phyloP scores from a whole-genome alignment of 2,329 filamentous ascomycete genomes.

The Penicillium sp. region DNA sequence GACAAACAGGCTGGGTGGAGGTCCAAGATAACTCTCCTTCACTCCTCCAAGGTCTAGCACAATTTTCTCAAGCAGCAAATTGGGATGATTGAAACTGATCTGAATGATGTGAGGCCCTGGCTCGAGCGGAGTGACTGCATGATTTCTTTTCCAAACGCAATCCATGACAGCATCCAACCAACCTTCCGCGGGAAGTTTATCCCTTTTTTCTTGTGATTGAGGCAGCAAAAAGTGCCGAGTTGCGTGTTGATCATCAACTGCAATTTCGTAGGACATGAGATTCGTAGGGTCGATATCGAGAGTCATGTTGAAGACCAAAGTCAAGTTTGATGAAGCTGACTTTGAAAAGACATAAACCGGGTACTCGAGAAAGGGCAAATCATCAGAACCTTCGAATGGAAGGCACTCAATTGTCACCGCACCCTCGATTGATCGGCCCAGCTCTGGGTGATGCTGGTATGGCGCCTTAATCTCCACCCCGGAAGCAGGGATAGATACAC shows the following conservation, averaged over 20 bases:
- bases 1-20: constrained; percentile 38
- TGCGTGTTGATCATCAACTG: constrained; percentile 44
- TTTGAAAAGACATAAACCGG: constrained; percentile 63
- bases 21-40: constrained; percentile 57
- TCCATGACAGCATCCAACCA: constrained; percentile 18
- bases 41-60: constrained; percentile 60
- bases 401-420: constrained; percentile 3
- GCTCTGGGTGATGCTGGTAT: constrained; percentile 16
- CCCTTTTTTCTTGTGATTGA: constrained; percentile 4
- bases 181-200: constrained; percentile 15
- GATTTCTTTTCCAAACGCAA: constrained; percentile 17
- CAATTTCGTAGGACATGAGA: constrained; percentile 54
- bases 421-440: constrained; percentile 11
- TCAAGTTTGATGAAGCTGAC: constrained; percentile 38
- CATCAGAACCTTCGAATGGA: not conserved
- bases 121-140: constrained; percentile 13
- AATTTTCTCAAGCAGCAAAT: constrained; percentile 59
- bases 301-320: constrained; percentile 46
- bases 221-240: constrained; percentile 10
- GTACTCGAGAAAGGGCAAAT: constrained; percentile 53
- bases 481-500: constrained; percentile 34
- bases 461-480: not conserved
- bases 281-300: constrained; percentile 55
- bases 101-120: constrained; percentile 14
- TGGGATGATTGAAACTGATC: constrained; percentile 47